A percentile compares a stretch with the other conserved stretches of the same genome.
These are phyloP conservation scores for Breynia disticha DNA, from an alignment of 441 rosid genomes.

Conservation along the genomic window DNA sequence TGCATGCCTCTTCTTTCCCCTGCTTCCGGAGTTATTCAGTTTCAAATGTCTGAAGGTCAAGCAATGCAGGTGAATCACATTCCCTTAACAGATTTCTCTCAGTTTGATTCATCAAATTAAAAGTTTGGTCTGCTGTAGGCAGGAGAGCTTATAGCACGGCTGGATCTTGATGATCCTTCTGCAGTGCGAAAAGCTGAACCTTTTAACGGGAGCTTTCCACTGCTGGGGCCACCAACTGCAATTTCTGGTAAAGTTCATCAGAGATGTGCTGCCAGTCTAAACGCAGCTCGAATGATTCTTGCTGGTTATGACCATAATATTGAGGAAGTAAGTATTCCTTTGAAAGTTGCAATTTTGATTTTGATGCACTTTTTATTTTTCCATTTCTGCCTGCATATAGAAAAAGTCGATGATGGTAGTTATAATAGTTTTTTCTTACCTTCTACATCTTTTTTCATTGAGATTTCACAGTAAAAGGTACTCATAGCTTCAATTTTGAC, in stretches of 20 bases:
- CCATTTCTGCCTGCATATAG: too few relatives aligned
- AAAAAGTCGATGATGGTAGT: neutral
- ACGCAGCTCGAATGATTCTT: conserved; percentile 97
- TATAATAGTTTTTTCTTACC: neutral
- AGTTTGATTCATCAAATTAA: conserved; percentile 9
- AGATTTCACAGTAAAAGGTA: neutral
- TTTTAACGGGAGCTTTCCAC: conserved; percentile 86
- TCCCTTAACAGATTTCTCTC: conserved; percentile 1
- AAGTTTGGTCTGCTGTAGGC: conserved; percentile 44
- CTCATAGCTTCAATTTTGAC: conserved; percentile 9
- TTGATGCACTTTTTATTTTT: too few relatives aligned
- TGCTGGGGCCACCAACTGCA: conserved; percentile 91
- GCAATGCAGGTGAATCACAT: conserved; percentile 81
- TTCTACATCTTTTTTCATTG: too few relatives aligned
- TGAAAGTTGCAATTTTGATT: neutral
- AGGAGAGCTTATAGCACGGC: conserved; percentile 97
- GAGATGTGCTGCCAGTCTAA: conserved; percentile 94
- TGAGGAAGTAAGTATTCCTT: conserved; percentile 56
- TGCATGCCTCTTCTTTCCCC: conserved; percentile 99
- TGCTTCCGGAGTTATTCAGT: conserved; percentile 84
- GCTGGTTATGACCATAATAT: conserved; percentile 95
- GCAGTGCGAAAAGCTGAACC: conserved; percentile 99
- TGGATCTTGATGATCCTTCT: conserved; percentile 98
- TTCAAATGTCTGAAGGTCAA: conserved; percentile 98
- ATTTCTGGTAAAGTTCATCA: conserved; percentile 97